Percentiles rank a stretch among this genome's conserved stretches.
These are phyloP conservation scores for Vachellia pachyceras DNA, from an alignment of 306 rosid genomes.

Conservation along the genomic window DNA sequence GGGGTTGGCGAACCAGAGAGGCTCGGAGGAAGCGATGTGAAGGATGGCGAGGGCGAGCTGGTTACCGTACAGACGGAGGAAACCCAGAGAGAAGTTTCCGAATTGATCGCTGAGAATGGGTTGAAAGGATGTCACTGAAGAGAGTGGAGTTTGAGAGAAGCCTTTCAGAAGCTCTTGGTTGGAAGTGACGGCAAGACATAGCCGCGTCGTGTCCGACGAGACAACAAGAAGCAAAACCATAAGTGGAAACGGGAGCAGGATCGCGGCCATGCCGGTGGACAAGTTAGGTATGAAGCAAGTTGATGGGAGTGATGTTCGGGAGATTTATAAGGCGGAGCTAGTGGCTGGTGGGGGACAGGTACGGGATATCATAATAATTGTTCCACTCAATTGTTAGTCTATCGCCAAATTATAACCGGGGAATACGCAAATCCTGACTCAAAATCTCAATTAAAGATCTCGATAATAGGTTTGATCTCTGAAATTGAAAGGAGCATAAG, in stretches of 20 bases:
- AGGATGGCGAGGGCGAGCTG: slow-evolving; percentile 65
- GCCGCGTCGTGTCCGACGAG: neutral
- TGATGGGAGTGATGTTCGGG: neutral
- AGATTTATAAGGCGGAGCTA: slow-evolving; percentile 18
- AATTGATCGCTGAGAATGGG: slow-evolving; percentile 60
- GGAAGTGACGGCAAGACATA: slow-evolving; percentile 28
- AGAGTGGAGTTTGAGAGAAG: slow-evolving; percentile 57
- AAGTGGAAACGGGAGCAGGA: slow-evolving; percentile 27
- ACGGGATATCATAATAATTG: neutral
- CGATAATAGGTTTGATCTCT: neutral
- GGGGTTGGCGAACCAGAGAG: slow-evolving; percentile 74
- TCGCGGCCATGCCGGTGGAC: slow-evolving; percentile 47
- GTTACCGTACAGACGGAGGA: slow-evolving; percentile 64
- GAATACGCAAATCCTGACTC: neutral
- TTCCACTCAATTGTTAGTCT: neutral
- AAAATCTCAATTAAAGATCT: neutral
- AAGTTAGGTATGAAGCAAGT: neutral
- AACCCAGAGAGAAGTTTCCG: slow-evolving; percentile 75
- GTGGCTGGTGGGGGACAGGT: neutral
- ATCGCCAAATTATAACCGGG: neutral
- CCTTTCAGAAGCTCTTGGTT: slow-evolving; percentile 52
- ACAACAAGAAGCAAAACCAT: slow-evolving; percentile 27
- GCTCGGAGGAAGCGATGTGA: slow-evolving; percentile 69
- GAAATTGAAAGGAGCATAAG: neutral
- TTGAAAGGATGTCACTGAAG: slow-evolving; percentile 61